Base-by-base conservation (phyloP, 2,329 filamentous ascomycete species). In the Ascochyta lentis region DNA sequence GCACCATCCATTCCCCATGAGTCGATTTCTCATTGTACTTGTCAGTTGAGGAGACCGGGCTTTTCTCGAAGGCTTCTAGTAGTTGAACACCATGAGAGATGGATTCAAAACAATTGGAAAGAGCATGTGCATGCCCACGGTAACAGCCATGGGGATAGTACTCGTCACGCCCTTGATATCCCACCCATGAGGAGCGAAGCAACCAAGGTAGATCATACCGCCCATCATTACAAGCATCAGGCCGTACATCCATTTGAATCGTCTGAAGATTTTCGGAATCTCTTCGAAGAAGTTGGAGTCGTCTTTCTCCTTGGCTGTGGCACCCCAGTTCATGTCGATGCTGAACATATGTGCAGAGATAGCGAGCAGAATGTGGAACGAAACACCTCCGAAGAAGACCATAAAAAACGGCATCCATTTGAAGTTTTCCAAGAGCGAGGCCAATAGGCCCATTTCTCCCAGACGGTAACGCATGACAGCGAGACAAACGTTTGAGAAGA, bases 231-330 rank as follows among this genome's bases (percentile, higher is more conserved):
- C 23, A 19, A 85, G 68, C 6, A 87, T 81, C 63, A 90, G 87
- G 37, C 84, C 64, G 74, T 91, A 89, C 54, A 82, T 88, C 74
- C 83, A 89, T 78, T 88, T 91, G 81, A 92, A 92, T 76, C 85
- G 86, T 77, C 87, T 89, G 49, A 93, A 73, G 44, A 94, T 89
- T 73, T 89, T 90, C 37, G 90, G 89, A 22, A 92, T 84, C 72
- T 93, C 90, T 59, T 90, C 90, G 77, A 92, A 93, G 77, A 94
- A 94, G 77, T 91, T 91, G 39, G 88, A 89, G 71, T 89, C 88
- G 69, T 91, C 88, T 45, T 85, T 86, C 78, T 95, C 91, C 77
- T 94, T 94, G 43, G 86, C 84, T 0, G 91, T 94, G 1, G 90
- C 87, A 46, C 90, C 90, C 90, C 90, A 93, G 2, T 84, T 86